Conservation (phyloP, 805 yeast genomes). For the Nakazawaea populi region DNA sequence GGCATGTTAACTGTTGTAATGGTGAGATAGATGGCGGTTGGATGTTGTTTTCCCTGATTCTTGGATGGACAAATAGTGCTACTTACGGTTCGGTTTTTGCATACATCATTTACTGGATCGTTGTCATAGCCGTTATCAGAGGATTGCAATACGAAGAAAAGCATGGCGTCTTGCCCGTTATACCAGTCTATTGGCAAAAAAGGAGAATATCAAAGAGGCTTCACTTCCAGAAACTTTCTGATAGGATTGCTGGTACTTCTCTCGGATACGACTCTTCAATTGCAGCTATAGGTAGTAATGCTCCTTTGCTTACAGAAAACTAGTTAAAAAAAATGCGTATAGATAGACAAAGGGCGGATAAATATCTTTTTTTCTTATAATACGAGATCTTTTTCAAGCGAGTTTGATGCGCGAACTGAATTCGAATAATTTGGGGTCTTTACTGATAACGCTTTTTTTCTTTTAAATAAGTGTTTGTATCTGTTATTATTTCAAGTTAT, state of each 20-base stretch:
- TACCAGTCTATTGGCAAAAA: constrained; percentile 53
- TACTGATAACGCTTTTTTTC: too few species aligned
- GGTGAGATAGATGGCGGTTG: constrained; percentile 42
- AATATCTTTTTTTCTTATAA: too few species aligned
- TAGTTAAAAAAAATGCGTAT: not conserved
- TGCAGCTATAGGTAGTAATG: not conserved
- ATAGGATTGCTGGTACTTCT: constrained; percentile 10
- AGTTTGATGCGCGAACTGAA: too few species aligned
- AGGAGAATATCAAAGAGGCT: constrained; percentile 38
- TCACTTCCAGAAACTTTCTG: constrained; percentile 18
- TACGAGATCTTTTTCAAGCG: too few species aligned
- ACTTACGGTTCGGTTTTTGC: constrained; percentile 47
- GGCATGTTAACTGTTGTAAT: constrained; percentile 47
- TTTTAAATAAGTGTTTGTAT: too few species aligned
- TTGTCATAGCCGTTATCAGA: constrained; percentile 23
- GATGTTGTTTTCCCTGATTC: constrained; percentile 40
- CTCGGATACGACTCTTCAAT: not conserved
- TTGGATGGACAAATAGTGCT: constrained; percentile 93
- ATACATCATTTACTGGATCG: constrained; percentile 33
- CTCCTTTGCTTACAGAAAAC: not conserved
- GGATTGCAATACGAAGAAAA: constrained; percentile 42
- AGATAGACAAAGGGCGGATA: too few species aligned
- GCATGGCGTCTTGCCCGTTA: constrained; percentile 46
- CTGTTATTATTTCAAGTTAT: too few species aligned
- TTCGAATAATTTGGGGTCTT: too few species aligned